Conservation (phyloP, 1,284 basidiomycete genomes). For the Pholiota adiposa region DNA sequence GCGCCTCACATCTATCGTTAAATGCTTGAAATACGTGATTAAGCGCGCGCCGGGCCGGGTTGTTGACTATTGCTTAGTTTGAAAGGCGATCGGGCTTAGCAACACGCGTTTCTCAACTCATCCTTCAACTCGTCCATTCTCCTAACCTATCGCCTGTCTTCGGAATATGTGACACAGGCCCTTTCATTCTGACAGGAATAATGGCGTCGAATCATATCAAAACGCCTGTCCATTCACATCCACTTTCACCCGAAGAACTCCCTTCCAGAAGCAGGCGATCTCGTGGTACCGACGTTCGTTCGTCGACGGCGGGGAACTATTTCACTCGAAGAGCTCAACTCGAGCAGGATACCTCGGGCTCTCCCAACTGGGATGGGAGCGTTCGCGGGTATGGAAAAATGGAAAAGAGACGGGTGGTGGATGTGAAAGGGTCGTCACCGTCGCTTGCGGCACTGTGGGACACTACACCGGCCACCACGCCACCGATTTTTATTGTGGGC, state of each 20-base stretch:
- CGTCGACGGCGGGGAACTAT: conserved; percentile 47
- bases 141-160: neutral
- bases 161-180: conserved; percentile 2
- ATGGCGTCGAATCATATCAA: conserved; percentile 41
- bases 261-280: conserved; percentile 42
- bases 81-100: neutral
- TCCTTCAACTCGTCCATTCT: neutral
- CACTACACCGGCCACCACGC: conserved; percentile 24
- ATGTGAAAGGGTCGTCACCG: conserved; percentile 30
- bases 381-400: conserved; percentile 55
- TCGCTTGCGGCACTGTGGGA: conserved; percentile 43
- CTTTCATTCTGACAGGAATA: neutral
- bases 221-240: conserved; percentile 69
- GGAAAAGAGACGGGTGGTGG: conserved; percentile 35
- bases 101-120: neutral
- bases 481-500: conserved; percentile 63
- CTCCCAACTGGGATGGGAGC: conserved; percentile 63
- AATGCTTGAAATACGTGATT: neutral
- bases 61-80: neutral
- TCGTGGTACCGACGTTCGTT: conserved; percentile 32
- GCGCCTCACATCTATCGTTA: neutral
- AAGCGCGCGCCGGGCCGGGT: neutral
- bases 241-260: conserved; percentile 59
- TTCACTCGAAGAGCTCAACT: conserved; percentile 64
- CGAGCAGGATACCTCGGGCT: conserved; percentile 43